Evolutionary conservation across 805 yeast species (phyloP), one percentile per base, ranked within the genome.

Genomic region (Saturnispora hagleri): DNA sequence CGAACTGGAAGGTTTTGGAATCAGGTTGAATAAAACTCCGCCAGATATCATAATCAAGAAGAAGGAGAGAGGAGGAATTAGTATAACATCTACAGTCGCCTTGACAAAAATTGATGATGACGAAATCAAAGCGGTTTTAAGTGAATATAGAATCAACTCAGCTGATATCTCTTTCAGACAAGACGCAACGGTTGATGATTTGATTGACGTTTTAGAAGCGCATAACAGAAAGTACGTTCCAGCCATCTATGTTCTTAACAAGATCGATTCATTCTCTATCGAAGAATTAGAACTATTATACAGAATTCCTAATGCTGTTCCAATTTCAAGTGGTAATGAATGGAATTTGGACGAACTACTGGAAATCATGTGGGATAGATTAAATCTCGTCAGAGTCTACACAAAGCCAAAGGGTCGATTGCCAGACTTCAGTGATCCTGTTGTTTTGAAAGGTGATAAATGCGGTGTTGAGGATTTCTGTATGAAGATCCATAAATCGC

Each of bases 1-100:
- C 61, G 99, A 93, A 69, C 70, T 93, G 66, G 98, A 93, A 72
- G 99, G 99, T 34, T 91, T 93, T 63, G 99, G 99, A 50, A 91
- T 93, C 57, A 79, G 99, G 67, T 76, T 93, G 64, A 93, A 93
- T 70, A 87, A 86, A 67, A 76, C 79, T 51, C 95, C 96, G 10
- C 99, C 99, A 26, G 93, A 93, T 67, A 93, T 93, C 58, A 69
- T 91, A 35, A 80, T 93, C 62, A 85, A 88, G 62, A 90, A 84
- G 75, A 93, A 93, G 70, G 99, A 93, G 64, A 83, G 85, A 65
- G 99, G 99, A 56, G 99, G 99, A 57, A 78, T 93, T 59, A 87
- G 86, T 60, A 88, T 93, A 64, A 90, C 98, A 20, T 88, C 83
- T 60, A 93, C 99, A 0, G 95, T 87, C 4, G 95, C 96, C 15